Conservation (phyloP, 129 eudicot species). For the Artemisia argyi region DNA sequence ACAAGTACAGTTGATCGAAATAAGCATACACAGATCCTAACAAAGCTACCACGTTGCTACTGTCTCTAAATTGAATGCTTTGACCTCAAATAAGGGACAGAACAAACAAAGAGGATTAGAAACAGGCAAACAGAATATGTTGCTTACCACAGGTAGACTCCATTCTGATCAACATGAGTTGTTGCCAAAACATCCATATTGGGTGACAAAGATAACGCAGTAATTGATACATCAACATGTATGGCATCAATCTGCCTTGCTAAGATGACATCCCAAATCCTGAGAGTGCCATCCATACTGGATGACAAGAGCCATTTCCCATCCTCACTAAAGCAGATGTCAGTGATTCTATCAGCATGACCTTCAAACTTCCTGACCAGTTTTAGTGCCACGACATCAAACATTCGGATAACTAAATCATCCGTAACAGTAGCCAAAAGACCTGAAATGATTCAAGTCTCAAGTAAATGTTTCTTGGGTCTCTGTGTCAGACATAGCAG, state of each 20-base stretch:
- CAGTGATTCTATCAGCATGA: constrained; percentile 84
- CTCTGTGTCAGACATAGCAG: constrained; percentile 3
- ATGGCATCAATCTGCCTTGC: constrained; percentile 96
- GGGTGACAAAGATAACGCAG: constrained; percentile 89
- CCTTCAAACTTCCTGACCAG: constrained; percentile 96
- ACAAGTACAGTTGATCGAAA: no score
- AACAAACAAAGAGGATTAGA: background rate
- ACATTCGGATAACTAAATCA: constrained; percentile 87
- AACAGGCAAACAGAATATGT: background rate
- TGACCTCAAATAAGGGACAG: no score
- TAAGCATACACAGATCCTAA: no score
- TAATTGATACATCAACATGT: constrained; percentile 75
- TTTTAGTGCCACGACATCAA: constrained; percentile 81
- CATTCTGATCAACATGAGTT: constrained; percentile 94
- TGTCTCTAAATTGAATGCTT: no score
- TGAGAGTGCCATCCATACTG: constrained; percentile 96
- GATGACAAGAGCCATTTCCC: constrained; percentile 98
- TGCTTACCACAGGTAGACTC: constrained; percentile 83
- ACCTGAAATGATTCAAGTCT: constrained; percentile 22
- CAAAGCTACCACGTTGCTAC: no score
- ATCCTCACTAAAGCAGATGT: constrained; percentile 94
- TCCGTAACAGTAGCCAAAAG: constrained; percentile 81
- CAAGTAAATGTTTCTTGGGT: background rate
- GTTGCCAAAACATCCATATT: constrained; percentile 98
- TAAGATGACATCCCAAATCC: constrained; percentile 92